Base-by-base conservation (phyloP, 2,329 filamentous ascomycete species). In the Diaporthe ampelina region DNA sequence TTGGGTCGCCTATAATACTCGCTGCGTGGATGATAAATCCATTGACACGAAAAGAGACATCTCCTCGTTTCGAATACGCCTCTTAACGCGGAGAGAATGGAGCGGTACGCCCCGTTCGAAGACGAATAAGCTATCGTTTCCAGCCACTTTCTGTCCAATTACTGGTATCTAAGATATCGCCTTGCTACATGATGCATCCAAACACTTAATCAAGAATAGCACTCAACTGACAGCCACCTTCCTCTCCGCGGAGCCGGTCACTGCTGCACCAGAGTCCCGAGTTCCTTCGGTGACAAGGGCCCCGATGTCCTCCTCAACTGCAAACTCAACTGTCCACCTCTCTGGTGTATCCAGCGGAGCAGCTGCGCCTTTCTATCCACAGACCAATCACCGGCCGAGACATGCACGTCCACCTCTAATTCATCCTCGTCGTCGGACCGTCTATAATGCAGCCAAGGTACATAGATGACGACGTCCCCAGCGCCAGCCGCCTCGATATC, bases 391-490 rank as follows among this genome's bases (percentile, higher is more conserved):
- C 71, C 71, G 7, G 15, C 29, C n/a, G 71, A 50, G 32, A 26
- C 32, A 2, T 48, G n/a, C 3, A 70, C 61, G 2, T 40, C 48
- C 17, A 73, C 32, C 13, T 69, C 71, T 8, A 73, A 13, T 1
- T 73, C 61, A 17, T 73, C 63, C 11, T 26, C 56, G 9, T 56
- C 61, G 17, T 70, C 54, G 3, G 24, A 37, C 1, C 57, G 56
- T 6, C 72, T 45, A 21, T 73, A 73, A 11, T 73, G 72, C 56
- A 73, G 24, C 71, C 71, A 73, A 6, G 72, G 63, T 6, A 48
- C 24, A 10, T 70, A 70, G 17, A 74, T 40, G 1, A 32, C 54
- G 2, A 43, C 56, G 19, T 71, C 72, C 4, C 67, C 72, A 13
- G 24, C 43, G 6, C 3, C 35, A 13, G 3, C 37, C 21, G 72